These are phyloP conservation scores for Secale cereale DNA, from an alignment of 176 grass and related monocot species.

Conservation along the genomic window DNA sequence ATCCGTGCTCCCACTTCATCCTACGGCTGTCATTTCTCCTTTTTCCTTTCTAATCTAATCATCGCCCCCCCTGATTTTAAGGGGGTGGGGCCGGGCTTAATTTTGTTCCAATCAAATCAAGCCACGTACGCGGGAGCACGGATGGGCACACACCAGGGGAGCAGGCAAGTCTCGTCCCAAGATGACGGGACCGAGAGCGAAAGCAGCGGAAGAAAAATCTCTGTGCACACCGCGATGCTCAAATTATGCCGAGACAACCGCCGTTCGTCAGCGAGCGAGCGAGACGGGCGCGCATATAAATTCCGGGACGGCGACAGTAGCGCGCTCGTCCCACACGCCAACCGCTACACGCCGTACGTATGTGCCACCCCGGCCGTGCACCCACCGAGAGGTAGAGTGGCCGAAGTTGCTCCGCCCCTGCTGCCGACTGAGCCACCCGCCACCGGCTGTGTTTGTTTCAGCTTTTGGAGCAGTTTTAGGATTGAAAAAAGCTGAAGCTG, in stretches of 20 bases:
- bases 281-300: neutral
- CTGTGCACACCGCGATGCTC: neutral
- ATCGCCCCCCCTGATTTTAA: too few species aligned
- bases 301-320: neutral
- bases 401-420: neutral
- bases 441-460: too few species aligned
- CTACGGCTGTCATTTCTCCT: too few species aligned
- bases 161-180: too few species aligned
- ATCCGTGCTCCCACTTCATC: too few species aligned
- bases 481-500: too few species aligned
- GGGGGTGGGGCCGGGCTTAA: too few species aligned
- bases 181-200: neutral
- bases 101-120: too few species aligned
- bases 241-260: neutral
- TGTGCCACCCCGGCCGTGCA: neutral
- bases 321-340: neutral
- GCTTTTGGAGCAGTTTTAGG: too few species aligned
- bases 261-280: neutral
- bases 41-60: too few species aligned
- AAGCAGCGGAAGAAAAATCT: neutral
- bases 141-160: too few species aligned
- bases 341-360: neutral
- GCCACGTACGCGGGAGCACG: too few species aligned
- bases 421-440: neutral
- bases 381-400: neutral